These are phyloP conservation scores for Macrocybe gigantea DNA, from an alignment of 768 basidiomycete genomes.

Conservation along the genomic window DNA sequence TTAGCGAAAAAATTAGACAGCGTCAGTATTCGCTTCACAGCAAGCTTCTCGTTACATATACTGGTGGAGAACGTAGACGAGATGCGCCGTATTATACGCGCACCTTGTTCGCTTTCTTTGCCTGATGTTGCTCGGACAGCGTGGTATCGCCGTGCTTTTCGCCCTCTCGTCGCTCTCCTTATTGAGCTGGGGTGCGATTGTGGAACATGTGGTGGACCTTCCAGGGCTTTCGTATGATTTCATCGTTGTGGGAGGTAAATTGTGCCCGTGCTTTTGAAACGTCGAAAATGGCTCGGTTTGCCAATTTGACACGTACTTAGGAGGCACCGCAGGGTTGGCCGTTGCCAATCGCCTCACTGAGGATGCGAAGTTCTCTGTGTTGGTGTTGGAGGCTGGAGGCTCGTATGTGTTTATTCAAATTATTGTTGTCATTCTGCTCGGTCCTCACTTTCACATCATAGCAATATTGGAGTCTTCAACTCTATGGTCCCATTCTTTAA, in stretches of 20 bases:
- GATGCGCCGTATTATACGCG: neutral
- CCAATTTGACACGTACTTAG: neutral
- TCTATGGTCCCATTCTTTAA: slow-evolving; percentile 15
- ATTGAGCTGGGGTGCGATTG: slow-evolving; percentile 3
- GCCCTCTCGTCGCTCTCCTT: neutral
- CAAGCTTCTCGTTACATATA: neutral
- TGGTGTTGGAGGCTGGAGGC: slow-evolving; percentile 16
- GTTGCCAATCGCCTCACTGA: slow-evolving; percentile 15
- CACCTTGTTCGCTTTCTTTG: neutral
- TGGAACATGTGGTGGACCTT: slow-evolving; percentile 8
- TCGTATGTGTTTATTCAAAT: slow-evolving; percentile 7
- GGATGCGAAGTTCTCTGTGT: slow-evolving; percentile 9
- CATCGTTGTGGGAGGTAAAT: slow-evolving; percentile 18
- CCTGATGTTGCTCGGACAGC: neutral
- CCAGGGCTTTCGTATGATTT: slow-evolving; percentile 13
- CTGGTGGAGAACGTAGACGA: neutral
- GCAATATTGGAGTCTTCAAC: slow-evolving; percentile 9
- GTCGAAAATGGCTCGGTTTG: neutral
- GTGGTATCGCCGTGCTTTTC: neutral
- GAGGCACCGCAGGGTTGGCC: slow-evolving; percentile 16
- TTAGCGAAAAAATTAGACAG: neutral
- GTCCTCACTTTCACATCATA: neutral
- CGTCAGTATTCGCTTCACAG: neutral
- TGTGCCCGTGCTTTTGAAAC: neutral
- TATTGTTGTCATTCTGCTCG: neutral